These are phyloP conservation scores for Diaporthe sp. DNA, from an alignment of 2,329 filamentous ascomycete species.

Conservation along the genomic window DNA sequence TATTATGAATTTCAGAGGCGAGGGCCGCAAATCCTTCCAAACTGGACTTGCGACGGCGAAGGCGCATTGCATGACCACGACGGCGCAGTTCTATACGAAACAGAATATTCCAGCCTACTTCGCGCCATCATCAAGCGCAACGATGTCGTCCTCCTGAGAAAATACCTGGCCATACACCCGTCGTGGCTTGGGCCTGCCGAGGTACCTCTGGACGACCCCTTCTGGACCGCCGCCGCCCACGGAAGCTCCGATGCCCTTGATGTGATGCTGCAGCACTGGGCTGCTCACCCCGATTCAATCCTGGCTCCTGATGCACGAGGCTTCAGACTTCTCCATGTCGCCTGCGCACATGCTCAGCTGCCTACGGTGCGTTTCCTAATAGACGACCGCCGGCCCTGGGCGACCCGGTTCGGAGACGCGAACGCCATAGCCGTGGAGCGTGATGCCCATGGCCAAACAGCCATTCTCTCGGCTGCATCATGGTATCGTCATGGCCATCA, in stretches of 20 bases:
- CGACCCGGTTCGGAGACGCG: not conserved
- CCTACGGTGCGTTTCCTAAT: conserved; percentile 1
- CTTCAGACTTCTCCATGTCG: not conserved
- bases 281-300: not conserved
- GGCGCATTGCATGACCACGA: conserved; percentile 11
- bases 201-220: not conserved
- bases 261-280: conserved; percentile 26
- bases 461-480: conserved; percentile 9
- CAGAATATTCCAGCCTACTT: not conserved
- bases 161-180: not conserved
- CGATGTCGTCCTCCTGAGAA: conserved; percentile 15
- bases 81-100: conserved; percentile 13
- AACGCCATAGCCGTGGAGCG: not conserved
- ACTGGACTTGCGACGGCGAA: not conserved
- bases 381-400: conserved; percentile 1
- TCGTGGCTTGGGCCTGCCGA: not conserved
- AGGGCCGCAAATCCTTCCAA: conserved; percentile 1
- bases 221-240: not conserved
- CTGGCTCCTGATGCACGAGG: not conserved
- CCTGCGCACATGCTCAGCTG: not conserved
- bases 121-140: conserved; percentile 11
- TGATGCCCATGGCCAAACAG: not conserved
- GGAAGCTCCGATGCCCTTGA: conserved; percentile 20
- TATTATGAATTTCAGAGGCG: not conserved
- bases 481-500: not conserved